Conservation (phyloP, 371 early-diverging fungal genomes). For the Umbelopsis sp. region DNA sequence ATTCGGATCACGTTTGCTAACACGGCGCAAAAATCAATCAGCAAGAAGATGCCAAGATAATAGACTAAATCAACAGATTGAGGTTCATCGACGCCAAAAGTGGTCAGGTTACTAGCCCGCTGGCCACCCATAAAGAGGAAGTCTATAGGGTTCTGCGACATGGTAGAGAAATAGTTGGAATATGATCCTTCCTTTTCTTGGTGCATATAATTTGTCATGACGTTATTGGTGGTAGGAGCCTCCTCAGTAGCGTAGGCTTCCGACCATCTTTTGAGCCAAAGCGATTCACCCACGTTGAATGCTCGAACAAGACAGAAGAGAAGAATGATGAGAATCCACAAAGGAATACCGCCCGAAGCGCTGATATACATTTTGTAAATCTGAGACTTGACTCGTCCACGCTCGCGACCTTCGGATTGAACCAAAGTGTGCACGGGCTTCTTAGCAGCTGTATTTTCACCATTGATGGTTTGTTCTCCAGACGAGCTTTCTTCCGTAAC, state of each 20-base stretch:
- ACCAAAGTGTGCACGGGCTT: constrained; percentile 16
- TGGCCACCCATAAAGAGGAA: neutral
- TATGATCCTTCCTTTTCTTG: neutral
- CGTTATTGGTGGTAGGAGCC: neutral
- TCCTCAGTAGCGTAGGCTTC: constrained; percentile 1
- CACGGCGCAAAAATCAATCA: neutral
- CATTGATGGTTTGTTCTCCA: neutral
- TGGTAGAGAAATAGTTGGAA: neutral
- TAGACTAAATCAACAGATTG: neutral
- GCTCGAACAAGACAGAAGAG: constrained; percentile 2
- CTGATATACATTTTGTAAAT: constrained; percentile 17
- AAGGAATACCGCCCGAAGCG: constrained; percentile 14
- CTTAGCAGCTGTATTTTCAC: neutral
- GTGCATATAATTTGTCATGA: constrained; percentile 5
- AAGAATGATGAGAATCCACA: neutral
- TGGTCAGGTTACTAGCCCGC: neutral
- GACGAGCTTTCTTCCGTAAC: constrained; percentile 27
- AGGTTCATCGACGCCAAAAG: neutral
- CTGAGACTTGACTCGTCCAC: constrained; percentile 12
- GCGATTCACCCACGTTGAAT: constrained; percentile 6
- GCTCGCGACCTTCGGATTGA: constrained; percentile 16
- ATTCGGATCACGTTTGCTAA: neutral
- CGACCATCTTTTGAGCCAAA: constrained; percentile 19
- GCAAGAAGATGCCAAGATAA: constrained; percentile 15
- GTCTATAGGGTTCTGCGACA: neutral